Evolutionary conservation across 2,329 filamentous ascomycete species (phyloP), one percentile per base, ranked within the genome.

Genomic region (Trichoderma asperellum): DNA sequence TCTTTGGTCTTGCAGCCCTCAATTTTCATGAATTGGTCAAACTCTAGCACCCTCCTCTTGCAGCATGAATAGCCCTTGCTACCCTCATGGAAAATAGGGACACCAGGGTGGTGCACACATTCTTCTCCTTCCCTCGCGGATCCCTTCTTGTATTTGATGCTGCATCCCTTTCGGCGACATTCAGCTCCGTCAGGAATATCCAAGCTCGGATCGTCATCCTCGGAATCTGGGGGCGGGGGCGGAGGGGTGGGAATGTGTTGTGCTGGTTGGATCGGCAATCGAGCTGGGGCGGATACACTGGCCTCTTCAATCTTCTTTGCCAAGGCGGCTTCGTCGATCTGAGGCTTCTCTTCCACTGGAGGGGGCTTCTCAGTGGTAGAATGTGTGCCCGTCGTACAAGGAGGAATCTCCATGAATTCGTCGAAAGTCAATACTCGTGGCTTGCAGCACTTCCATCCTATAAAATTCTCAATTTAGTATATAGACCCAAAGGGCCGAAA

Each of bases 381-480:
- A 84, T 99, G 96, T 76, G 91, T 94, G 76, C 96, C 96, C 14
- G 90, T 92, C 32, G 96, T 97, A 86, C 96, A 99, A 47, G 96
- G 95, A 61, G 92, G 85, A 75, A 99, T 98, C 71, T 85, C 81
- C 81, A 99, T 92, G 85, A 99, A 99, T 83, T 99, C 96, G 82
- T 99, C 96, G 79, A 99, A 99, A 70, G 94, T 97, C 75, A 99
- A 86, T 75, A 98, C 94, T 77, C 96, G 92, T 69, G 94, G 91
- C 83, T 97, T 98, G 88, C 96, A 99, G 85, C 96, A 99, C 84
- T 97, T 96, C 95, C 96, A 98, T 78, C 96, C 95, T 97, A 76
- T n/a, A 37, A 40, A 1, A 2, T 11, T 18, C 2, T 16, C n/a
- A 14, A 10, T 11, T 70, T 32, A 57, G 29, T 24, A 37, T 12